phyloP scores from a whole-genome alignment of 495 filamentous ascomycete species.

The Margaritispora aquatica region DNA sequence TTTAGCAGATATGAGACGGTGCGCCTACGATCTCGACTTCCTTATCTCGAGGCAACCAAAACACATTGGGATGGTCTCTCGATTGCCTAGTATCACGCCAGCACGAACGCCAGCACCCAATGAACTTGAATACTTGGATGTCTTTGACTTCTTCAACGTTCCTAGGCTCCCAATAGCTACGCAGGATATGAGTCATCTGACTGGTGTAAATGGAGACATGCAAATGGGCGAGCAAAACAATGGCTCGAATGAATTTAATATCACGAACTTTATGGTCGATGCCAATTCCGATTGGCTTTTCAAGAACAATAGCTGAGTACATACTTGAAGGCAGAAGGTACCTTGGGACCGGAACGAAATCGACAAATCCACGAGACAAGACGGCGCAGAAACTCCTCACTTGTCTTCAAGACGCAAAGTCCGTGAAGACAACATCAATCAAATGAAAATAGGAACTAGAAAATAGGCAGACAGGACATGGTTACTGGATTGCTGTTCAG shows the following conservation, averaged over 20 bases:
- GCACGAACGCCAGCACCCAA: slow-evolving; percentile 64
- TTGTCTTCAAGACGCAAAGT: no score
- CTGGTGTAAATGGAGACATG: slow-evolving; percentile 16
- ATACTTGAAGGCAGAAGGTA: neutral
- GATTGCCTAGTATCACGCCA: slow-evolving; percentile 32
- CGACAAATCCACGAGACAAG: no score
- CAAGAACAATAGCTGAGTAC: slow-evolving; percentile 28
- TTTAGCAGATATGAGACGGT: slow-evolving; percentile 80
- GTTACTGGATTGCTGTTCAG: neutral
- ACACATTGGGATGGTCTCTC: slow-evolving; percentile 31
- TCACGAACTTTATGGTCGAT: slow-evolving; percentile 61
- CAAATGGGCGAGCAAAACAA: slow-evolving; percentile 18
- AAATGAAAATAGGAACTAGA: neutral
- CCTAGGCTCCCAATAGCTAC: slow-evolving; percentile 53
- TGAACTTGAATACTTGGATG: slow-evolving; percentile 84
- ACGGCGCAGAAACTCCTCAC: no score
- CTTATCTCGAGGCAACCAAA: slow-evolving; percentile 77
- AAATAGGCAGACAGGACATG: neutral
- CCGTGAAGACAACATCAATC: no score
- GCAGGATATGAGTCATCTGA: slow-evolving; percentile 11
- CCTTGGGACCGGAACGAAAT: no score
- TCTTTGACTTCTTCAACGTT: slow-evolving; percentile 91
- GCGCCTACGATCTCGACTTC: slow-evolving; percentile 81
- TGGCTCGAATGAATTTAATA: slow-evolving; percentile 47
- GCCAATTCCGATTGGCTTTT: slow-evolving; percentile 58